A percentile compares a stretch with the other conserved stretches of the same genome.
phyloP scores from a whole-genome alignment of 1,139 yeast species.

The Scheffersomyces lignicola region DNA sequence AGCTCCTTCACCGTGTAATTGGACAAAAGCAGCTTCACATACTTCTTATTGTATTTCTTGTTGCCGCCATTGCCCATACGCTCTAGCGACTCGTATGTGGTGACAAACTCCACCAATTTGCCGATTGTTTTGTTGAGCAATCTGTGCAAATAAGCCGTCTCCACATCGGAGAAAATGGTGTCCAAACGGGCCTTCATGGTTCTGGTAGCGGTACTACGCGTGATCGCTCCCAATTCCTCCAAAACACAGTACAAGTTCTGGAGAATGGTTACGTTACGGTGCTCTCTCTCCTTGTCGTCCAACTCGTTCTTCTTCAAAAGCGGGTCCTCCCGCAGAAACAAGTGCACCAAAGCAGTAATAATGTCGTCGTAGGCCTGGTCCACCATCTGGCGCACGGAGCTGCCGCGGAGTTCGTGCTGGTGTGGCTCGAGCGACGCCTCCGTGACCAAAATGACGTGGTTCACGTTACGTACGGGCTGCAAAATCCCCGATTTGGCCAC shows the following conservation, averaged over 20 bases:
- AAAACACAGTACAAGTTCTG: constrained; percentile 62
- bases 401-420: constrained; percentile 18
- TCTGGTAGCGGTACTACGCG: constrained; percentile 24
- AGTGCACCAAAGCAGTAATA: constrained; percentile 34
- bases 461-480: constrained; percentile 34
- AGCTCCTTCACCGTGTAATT: constrained; percentile 63
- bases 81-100: constrained; percentile 57
- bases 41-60: constrained; percentile 62
- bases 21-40: constrained; percentile 55
- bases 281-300: constrained; percentile 58
- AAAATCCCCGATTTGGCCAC: constrained; percentile 44
- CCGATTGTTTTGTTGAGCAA: constrained; percentile 53
- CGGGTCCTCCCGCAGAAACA: constrained; percentile 45
- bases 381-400: constrained; percentile 34
- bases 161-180: constrained; percentile 49
- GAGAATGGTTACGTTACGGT: constrained; percentile 59
- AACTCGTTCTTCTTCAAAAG: constrained; percentile 45
- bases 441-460: constrained; percentile 32
- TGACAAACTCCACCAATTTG: constrained; percentile 63
- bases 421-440: constrained; percentile 33
- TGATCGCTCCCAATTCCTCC: constrained; percentile 46
- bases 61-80: constrained; percentile 51
- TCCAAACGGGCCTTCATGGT: constrained; percentile 46
- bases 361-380: constrained; percentile 42
- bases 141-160: constrained; percentile 44